A percentile compares a stretch with the other conserved stretches of the same genome.
These are phyloP conservation scores for Bruguiera sexangula DNA, from an alignment of 345 rosid genomes.

Conservation along the genomic window DNA sequence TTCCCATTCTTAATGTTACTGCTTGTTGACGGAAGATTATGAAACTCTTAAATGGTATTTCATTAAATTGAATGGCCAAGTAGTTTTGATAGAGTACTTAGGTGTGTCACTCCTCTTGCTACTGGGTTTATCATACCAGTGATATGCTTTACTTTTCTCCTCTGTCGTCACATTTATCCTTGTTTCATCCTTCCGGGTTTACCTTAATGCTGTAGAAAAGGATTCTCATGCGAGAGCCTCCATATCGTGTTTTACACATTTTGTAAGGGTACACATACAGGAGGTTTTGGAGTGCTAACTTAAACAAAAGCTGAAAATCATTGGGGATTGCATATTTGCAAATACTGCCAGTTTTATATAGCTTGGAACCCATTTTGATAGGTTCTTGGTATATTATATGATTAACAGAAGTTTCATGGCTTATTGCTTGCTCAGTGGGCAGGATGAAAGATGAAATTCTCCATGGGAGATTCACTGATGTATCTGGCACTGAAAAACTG, in stretches of 20 bases:
- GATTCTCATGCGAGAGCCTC: not conserved
- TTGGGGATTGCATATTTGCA: not conserved
- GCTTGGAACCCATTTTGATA: not conserved
- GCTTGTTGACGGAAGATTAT: not conserved
- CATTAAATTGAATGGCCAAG: not conserved
- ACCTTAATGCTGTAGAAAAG: not conserved
- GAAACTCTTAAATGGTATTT: not conserved
- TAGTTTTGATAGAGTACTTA: not conserved
- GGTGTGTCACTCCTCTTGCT: not conserved
- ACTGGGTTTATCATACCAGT: not conserved
- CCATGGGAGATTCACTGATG: conserved; percentile 23
- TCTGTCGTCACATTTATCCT: not conserved
- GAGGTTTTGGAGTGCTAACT: no score
- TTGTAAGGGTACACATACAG: no score
- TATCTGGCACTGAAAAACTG: conserved; percentile 31
- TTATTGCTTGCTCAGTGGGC: conserved; percentile 16
- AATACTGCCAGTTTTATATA: not conserved
- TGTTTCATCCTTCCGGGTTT: not conserved
- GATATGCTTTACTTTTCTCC: not conserved
- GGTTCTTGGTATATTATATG: not conserved
- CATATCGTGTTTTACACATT: not conserved
- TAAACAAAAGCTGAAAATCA: not conserved
- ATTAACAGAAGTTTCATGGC: not conserved
- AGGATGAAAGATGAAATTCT: conserved; percentile 41
- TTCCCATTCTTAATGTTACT: conserved; percentile 3